Conservation (phyloP, 345 rosid genomes). For the Salix dunnii region DNA sequence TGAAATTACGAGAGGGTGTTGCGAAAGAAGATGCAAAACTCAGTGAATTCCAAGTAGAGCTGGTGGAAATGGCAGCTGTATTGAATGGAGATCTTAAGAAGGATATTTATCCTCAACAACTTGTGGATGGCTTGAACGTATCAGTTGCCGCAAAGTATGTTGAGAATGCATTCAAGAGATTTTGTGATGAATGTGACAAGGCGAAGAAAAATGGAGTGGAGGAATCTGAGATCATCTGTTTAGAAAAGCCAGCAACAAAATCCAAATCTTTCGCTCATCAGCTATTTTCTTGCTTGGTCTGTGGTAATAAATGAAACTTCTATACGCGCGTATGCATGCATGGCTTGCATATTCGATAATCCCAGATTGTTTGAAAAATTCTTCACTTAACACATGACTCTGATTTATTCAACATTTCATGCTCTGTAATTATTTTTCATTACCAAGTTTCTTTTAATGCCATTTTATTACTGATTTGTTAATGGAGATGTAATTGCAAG, state of each 20-base stretch:
- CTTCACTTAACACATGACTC: too few relatives aligned
- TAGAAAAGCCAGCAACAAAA: neutral
- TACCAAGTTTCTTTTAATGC: too few relatives aligned
- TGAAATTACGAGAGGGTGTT: constrained; percentile 30
- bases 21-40: constrained; percentile 47
- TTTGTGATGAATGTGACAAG: constrained; percentile 38
- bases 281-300: constrained; percentile 53
- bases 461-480: too few relatives aligned
- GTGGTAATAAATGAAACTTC: constrained; percentile 25
- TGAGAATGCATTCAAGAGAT: constrained; percentile 39
- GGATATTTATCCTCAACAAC: constrained; percentile 43
- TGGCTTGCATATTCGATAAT: too few relatives aligned
- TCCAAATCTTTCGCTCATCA: constrained; percentile 36
- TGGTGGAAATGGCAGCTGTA: constrained; percentile 59
- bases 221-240: constrained; percentile 33
- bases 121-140: constrained; percentile 62
- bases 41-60: constrained; percentile 64
- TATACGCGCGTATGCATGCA: too few relatives aligned
- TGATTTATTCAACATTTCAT: too few relatives aligned
- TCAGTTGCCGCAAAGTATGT: constrained; percentile 47
- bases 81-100: constrained; percentile 54
- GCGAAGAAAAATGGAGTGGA: constrained; percentile 40
- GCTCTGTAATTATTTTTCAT: too few relatives aligned
- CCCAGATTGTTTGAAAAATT: too few relatives aligned
- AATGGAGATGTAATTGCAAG: too few relatives aligned